These are phyloP conservation scores for Artomyces pyxidatus DNA, from an alignment of 768 basidiomycete species.

Conservation along the genomic window DNA sequence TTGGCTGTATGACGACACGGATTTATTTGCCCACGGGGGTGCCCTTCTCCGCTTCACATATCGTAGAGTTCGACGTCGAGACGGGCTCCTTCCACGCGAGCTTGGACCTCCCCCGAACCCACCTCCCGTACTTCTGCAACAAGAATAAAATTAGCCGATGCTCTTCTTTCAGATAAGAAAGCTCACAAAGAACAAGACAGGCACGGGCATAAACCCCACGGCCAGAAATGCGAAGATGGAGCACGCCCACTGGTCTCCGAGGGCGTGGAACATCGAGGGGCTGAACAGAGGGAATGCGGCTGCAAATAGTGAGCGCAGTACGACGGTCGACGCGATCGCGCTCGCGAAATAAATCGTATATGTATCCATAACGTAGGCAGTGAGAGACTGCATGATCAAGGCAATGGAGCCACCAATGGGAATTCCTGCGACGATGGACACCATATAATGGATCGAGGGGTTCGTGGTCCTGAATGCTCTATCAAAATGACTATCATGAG, in stretches of 20 bases:
- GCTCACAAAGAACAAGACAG: conserved; percentile 48
- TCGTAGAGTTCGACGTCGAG: too few species aligned
- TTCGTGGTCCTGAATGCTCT: conserved; percentile 38
- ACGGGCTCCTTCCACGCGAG: conserved; percentile 35
- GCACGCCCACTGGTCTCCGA: conserved; percentile 50
- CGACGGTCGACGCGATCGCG: conserved; percentile 61
- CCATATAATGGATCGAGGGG: conserved; percentile 54
- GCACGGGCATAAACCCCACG: conserved; percentile 45
- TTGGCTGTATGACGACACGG: too few species aligned
- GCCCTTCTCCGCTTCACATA: not conserved
- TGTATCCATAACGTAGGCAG: conserved; percentile 65
- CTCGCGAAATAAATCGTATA: conserved; percentile 61
- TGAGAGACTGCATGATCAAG: conserved; percentile 56
- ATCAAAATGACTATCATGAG: not conserved
- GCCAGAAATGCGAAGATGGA: conserved; percentile 46
- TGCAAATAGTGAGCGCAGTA: conserved; percentile 55
- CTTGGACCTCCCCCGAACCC: conserved; percentile 37
- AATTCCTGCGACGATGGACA: conserved; percentile 55
- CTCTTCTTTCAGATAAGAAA: not conserved
- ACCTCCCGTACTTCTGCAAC: conserved; percentile 41
- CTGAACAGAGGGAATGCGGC: conserved; percentile 56
- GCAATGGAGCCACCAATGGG: conserved; percentile 63
- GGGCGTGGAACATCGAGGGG: conserved; percentile 39
- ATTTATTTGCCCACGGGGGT: too few species aligned
- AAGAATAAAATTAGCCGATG: conserved; percentile 4